Evolutionary conservation across 148 eudicot genomes (phyloP), one percentile per base, ranked within the genome.

Genomic region (Cornus florida): DNA sequence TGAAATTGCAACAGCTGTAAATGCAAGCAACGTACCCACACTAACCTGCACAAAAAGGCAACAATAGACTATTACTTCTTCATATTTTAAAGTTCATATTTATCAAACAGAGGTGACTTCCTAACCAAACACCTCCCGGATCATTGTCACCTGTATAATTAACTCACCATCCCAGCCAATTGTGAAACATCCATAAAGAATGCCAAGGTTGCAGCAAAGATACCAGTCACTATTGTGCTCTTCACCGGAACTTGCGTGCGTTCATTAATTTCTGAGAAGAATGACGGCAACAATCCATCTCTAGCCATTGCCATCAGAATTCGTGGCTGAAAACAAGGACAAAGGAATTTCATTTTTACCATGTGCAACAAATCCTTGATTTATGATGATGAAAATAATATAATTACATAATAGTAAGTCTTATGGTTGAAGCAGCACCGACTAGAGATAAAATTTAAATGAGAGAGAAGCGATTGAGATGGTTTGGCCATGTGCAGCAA

Each of bases 281-380:
- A 95, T 19, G 94, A 78, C 17, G 97, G 98, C 64, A 95, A 87
- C 88, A 95, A 84, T 53, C 98, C 98, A 82, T 95, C 98, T 86
- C 97, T 89, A 74, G 98, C 94, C 98, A 95, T 95, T 71, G 97
- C 96, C 98, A 95, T 93, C 71, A 95, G 90, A 75, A 92, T 88
- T 79, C 98, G 92, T 78, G 98, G 98, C 98, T 93, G 87, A 35
- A 57, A 80, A 82, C 39, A 53, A 78, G 39, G 70, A 70, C 64
- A 64, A 17, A 62, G 14, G 12, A 53, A 53, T 53, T 53, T 7
- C 48, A 43, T 43, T 43, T 43, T 43, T 43, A 43, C 10, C 48
- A 2, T 43, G 48, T 43, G 48, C 48, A 43, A 7, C 38, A 35
- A 35, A 35, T 43, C 48, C 48, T 43, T 43, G 6, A 43, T 43